Percentiles rank a stretch among this genome's conserved stretches.
These are phyloP conservation scores for Amoeboradix gromovi DNA, from an alignment of 371 early-diverging fungal species.

Conservation along the genomic window DNA sequence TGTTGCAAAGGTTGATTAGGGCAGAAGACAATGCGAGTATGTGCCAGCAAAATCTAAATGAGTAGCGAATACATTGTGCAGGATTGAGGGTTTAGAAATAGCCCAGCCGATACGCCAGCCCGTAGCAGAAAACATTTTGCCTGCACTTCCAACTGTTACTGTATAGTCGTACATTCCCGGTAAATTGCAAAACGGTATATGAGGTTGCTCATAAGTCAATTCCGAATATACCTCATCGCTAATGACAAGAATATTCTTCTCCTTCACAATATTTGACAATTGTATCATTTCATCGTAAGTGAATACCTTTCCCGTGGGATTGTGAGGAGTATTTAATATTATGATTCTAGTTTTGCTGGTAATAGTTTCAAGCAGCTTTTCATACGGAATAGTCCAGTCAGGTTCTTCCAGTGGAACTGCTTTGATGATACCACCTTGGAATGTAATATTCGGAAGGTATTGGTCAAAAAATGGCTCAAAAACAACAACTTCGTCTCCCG, in stretches of 20 bases:
- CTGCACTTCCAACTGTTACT: conserved; percentile 66
- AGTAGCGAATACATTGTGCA: too few species aligned
- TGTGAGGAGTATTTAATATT: conserved; percentile 80
- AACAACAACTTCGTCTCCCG: conserved; percentile 56
- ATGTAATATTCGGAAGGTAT: conserved; percentile 35
- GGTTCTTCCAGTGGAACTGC: conserved; percentile 43
- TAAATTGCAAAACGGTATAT: conserved; percentile 13
- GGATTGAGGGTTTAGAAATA: too few species aligned
- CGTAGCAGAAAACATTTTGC: conserved; percentile 77
- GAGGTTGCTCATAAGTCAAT: conserved; percentile 27
- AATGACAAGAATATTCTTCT: conserved; percentile 54
- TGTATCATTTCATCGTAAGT: conserved; percentile 39
- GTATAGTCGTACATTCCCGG: conserved; percentile 67
- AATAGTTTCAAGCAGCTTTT: conserved; percentile 43
- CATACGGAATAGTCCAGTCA: conserved; percentile 60
- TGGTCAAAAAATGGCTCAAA: conserved; percentile 84
- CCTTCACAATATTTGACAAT: conserved; percentile 43
- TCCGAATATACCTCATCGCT: conserved; percentile 67
- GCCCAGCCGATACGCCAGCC: conserved; percentile 92
- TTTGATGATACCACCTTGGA: conserved; percentile 64
- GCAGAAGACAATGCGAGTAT: conserved; percentile 22
- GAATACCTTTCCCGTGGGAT: conserved; percentile 46
- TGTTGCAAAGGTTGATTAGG: conserved; percentile 13
- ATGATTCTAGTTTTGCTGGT: conserved; percentile 47
- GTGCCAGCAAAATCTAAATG: conserved; percentile 66